Evolutionary conservation across 164 flowering plant species (phyloP).

Genomic region (Vitis rotundifolia): DNA sequence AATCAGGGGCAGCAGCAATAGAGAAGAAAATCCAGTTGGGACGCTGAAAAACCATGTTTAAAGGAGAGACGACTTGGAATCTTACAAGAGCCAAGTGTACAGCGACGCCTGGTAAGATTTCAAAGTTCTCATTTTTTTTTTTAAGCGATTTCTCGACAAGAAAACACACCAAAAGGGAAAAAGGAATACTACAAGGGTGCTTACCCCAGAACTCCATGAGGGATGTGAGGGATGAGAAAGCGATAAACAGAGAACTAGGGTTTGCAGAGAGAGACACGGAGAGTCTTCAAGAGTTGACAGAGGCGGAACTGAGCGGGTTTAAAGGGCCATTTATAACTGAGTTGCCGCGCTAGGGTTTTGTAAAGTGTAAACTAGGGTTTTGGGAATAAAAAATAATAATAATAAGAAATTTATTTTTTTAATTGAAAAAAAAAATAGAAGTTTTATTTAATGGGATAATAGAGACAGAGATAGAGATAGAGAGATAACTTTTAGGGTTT

Average conservation of each 20-base stretch:
- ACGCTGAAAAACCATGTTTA: too few species aligned
- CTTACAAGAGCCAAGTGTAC: too few species aligned
- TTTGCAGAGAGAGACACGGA: slow-evolving; percentile 6
- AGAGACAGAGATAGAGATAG: too few species aligned
- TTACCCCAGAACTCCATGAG: slow-evolving; percentile 40
- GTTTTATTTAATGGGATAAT: too few species aligned
- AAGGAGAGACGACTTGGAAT: too few species aligned
- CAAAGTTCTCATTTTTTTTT: too few species aligned
- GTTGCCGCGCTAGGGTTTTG: slow-evolving; percentile 23
- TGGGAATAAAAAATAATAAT: not conserved
- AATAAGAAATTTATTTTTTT: too few species aligned
- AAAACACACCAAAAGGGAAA: not conserved
- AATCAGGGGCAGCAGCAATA: too few species aligned
- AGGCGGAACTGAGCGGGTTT: not conserved
- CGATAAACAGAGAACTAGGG: slow-evolving; percentile 1
- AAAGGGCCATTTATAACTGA: slow-evolving; percentile 12
- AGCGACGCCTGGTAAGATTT: too few species aligned
- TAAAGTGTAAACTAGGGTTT: not conserved
- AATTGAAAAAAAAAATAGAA: too few species aligned
- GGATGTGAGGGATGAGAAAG: not conserved
- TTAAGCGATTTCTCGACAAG: not conserved
- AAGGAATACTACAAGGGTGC: not conserved
- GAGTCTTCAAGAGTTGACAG: slow-evolving; percentile 3
- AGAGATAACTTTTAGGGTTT: too few species aligned
- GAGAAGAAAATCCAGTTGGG: too few species aligned